Base-by-base conservation (phyloP, 306 rosid species). In the Cucumis hystrix region DNA sequence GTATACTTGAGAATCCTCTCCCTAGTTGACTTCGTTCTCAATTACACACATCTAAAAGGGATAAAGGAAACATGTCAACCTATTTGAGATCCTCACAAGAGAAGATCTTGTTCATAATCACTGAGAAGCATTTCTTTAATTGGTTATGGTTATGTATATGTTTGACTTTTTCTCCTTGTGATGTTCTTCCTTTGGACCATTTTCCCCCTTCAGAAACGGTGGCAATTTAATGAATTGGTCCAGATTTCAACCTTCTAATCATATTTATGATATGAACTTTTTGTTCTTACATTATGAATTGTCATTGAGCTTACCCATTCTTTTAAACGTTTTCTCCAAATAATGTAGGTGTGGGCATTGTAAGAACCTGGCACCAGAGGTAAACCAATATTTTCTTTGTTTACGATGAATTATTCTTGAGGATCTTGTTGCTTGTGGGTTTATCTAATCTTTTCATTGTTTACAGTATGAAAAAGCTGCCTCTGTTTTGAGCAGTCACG, bases 261-360 rank as follows among this genome's bases (percentile, higher is more conserved):
- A 45, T 69, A 12, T 16, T 69, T 45, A 69, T 69, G 17, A n/a
- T 45, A 12, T 66, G n/a, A 66, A 40, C 17, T 64, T 5, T 8
- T 20, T 11, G 10, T 65, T 39, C 4, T 35, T 64, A 4, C 71
- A 8, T 41, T 9, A 69, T 16, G 75, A 69, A 23, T 25, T 25
- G 41, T 71, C 6, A 28, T 51, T 51, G 77, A 72, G 47, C 47
- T 52, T 56, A 28, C 17, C 15, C 60, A 2, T 49, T 71, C 6
- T 45, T 25, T 62, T 41, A 18, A 47, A 54, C 71, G 33, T 62
- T 52, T 35, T n/a, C 21, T 9, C 74, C 0, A 47, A 68, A 23
- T 43, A 57, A 33, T 82, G 51, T 79, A 96, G 99, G 99, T 96
- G 98, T 86, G 97, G 99, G n/a, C 97, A 92, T 88, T 96, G 99